These are phyloP conservation scores for Dalbergia oliveri DNA, from an alignment of 306 rosid species.

Conservation along the genomic window DNA sequence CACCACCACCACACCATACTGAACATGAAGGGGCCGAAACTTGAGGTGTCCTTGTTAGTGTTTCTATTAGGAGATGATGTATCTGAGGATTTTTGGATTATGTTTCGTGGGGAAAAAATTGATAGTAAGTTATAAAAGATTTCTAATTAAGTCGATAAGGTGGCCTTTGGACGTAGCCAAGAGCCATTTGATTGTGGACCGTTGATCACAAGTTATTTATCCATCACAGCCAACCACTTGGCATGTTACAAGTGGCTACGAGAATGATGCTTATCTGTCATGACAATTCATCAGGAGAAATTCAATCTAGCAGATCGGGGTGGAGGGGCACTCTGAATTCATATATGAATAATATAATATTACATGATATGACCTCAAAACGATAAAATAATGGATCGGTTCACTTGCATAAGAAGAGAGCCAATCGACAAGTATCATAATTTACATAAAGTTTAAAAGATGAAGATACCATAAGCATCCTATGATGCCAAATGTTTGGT, in stretches of 20 bases:
- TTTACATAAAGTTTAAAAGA: background rate
- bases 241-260: background rate
- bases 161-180: slow-evolving; percentile 21
- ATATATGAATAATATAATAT: background rate
- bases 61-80: background rate
- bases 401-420: background rate
- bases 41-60: background rate
- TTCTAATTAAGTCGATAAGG: background rate
- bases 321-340: background rate
- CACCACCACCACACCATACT: background rate
- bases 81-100: background rate
- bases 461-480: background rate
- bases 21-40: background rate
- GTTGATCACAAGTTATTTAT: background rate
- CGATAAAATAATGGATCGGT: background rate
- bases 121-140: background rate
- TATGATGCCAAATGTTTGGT: background rate
- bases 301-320: background rate
- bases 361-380: background rate
- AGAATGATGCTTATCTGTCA: slow-evolving; percentile 7
- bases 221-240: slow-evolving; percentile 2
- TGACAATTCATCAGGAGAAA: background rate
- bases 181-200: background rate
- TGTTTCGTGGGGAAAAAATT: background rate
- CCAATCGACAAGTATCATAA: background rate